Evolutionary conservation across 2,329 filamentous ascomycete genomes (phyloP).

Genomic region (Hypoxylon rubiginosum): DNA sequence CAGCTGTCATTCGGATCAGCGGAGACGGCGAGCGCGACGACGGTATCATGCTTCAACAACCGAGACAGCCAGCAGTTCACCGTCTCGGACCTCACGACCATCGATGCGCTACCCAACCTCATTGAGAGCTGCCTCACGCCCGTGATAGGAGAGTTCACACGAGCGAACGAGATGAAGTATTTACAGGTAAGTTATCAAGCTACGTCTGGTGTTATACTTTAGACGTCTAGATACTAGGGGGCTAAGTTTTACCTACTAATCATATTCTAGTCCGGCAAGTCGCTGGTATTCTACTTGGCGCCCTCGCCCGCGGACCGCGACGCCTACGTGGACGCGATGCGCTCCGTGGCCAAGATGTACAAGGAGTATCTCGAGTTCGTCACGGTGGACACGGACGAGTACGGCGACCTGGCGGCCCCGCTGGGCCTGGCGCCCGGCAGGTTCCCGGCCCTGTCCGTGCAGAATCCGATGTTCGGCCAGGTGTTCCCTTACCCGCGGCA

Average conservation of each 20-base stretch:
- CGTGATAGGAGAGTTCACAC: constrained; percentile 60
- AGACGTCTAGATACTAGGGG: not conserved
- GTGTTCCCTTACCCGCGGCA: constrained; percentile 56
- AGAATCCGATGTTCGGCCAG: constrained; percentile 60
- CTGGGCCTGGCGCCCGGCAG: constrained; percentile 54
- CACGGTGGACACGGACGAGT: constrained; percentile 61
- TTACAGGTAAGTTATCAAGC: constrained; percentile 51
- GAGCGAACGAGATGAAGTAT: constrained; percentile 60
- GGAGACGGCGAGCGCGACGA: constrained; percentile 32
- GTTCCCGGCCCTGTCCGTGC: constrained; percentile 57
- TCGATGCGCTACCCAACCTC: constrained; percentile 55
- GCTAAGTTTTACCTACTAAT: not conserved
- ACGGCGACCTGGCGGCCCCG: constrained; percentile 58
- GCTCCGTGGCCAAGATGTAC: constrained; percentile 60
- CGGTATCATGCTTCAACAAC: constrained; percentile 59
- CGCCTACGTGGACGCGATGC: constrained; percentile 54
- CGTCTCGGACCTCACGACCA: constrained; percentile 50
- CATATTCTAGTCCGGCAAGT: constrained; percentile 53
- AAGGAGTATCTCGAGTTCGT: constrained; percentile 63
- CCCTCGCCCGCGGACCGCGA: constrained; percentile 50
- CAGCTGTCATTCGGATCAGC: constrained; percentile 59
- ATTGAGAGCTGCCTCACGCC: constrained; percentile 56
- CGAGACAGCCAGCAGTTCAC: constrained; percentile 54
- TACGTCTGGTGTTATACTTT: constrained; percentile 5
- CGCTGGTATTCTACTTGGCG: constrained; percentile 57